phyloP scores from a whole-genome alignment of 208 protist species.

The Strigomonas galati region DNA sequence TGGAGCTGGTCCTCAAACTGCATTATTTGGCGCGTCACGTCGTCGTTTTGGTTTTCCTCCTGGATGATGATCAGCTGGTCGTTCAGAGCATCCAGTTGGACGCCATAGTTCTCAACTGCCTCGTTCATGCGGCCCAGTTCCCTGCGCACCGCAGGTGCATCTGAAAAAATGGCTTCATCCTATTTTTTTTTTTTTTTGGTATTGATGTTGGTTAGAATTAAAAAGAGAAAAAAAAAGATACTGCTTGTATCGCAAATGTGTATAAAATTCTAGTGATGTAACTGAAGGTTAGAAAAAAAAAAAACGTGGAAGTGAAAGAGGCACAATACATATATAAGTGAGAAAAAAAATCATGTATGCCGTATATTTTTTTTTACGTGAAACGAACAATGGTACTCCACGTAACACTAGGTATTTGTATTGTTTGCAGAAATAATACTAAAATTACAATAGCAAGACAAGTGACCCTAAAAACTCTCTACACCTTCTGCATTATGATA shows the following conservation, averaged over 20 bases:
- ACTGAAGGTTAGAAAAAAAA: not conserved
- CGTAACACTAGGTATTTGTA: too few relatives aligned
- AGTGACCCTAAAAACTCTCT: too few relatives aligned
- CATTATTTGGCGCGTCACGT: conserved; percentile 58
- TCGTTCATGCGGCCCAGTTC: conserved; percentile 66
- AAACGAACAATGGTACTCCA: too few relatives aligned
- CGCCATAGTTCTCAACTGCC: conserved; percentile 47
- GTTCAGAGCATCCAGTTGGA: conserved; percentile 52
- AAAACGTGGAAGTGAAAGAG: not conserved
- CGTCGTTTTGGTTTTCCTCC: conserved; percentile 67
- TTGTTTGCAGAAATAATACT: too few relatives aligned
- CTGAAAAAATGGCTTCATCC: conserved; percentile 5
- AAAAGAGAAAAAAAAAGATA: not conserved
- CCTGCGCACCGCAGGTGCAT: conserved; percentile 23
- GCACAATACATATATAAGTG: not conserved
- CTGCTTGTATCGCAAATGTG: not conserved
- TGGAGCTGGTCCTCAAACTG: conserved; percentile 45
- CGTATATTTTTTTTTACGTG: not conserved
- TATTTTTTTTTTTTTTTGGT: conserved; percentile 4
- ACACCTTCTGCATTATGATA: too few relatives aligned
- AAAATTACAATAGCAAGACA: too few relatives aligned
- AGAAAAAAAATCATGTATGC: not conserved
- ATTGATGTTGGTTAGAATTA: not conserved
- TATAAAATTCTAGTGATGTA: not conserved
- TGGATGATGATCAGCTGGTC: conserved; percentile 41